phyloP scores from a whole-genome alignment of 768 basidiomycete species.

The Boletus vermiculosoides region DNA sequence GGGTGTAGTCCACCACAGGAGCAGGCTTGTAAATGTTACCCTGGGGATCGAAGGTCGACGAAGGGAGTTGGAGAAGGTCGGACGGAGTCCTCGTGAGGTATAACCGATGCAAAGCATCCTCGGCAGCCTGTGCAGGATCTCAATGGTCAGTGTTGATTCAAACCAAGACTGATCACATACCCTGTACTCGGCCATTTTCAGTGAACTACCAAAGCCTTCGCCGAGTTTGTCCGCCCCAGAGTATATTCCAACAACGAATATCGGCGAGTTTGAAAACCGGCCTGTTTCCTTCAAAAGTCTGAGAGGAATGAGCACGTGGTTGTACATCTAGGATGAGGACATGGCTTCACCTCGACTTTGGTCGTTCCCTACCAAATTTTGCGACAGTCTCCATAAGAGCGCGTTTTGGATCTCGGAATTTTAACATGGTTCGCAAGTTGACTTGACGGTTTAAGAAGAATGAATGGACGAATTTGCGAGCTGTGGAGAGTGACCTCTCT shows the following conservation, averaged over 20 bases:
- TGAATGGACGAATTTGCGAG: constrained; percentile 85
- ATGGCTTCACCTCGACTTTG: constrained; percentile 58
- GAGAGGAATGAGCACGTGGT: background rate
- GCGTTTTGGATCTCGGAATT: constrained; percentile 80
- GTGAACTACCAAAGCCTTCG: constrained; percentile 90
- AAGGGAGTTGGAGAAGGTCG: constrained; percentile 66
- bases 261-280: constrained; percentile 83
- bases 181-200: constrained; percentile 94
- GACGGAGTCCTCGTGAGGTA: constrained; percentile 79
- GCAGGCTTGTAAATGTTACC: constrained; percentile 54
- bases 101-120: constrained; percentile 78
- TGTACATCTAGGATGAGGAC: background rate
- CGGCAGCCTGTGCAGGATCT: constrained; percentile 58
- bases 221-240: constrained; percentile 82
- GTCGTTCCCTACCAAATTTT: constrained; percentile 63
- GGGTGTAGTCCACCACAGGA: constrained; percentile 46
- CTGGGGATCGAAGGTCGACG: constrained; percentile 65
- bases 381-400: constrained; percentile 70
- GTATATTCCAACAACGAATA: constrained; percentile 95
- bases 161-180: constrained; percentile 41
- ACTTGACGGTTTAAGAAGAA: constrained; percentile 86
- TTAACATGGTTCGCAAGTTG: constrained; percentile 76
- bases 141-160: background rate
- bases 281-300: constrained; percentile 93
- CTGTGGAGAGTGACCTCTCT: constrained; percentile 77